Base-by-base conservation (phyloP, 2,329 filamentous ascomycete genomes). In the Diaporthe destruens region DNA sequence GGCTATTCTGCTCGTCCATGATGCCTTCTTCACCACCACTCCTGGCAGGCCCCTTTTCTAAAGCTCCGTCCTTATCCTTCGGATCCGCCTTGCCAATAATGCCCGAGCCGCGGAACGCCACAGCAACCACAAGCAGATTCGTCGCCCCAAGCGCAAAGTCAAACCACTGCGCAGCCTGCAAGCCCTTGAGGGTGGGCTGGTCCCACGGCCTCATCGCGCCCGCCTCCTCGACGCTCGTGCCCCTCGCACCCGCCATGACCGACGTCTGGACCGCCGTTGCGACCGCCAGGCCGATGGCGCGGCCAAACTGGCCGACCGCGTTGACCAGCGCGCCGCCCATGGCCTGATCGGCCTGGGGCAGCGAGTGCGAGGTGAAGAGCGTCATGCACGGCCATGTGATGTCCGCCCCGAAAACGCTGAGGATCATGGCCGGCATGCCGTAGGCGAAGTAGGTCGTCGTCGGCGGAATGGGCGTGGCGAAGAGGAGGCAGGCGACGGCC, bases 281-380 rank as follows among this genome's bases (percentile, higher is more conserved):
- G 42, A 93, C 84, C 0, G 91, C 91, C 0, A 93, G 82, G 1
- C 90, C 88, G n/a, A 93, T 86, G 0, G 91, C 87, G 8, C 91
- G 84, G 0, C 91, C 91, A 42, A 93, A 83, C 77, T 92, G 90
- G 0, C 89, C 89, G 16, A 91, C 87, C 0, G 91, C 87, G 73
- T 93, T 93, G 78, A 93, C 89, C 11, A 93, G 85, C 0, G 90
- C 92, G 0, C 91, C 92, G 0, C 91, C 91, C 0, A 93, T 80
- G 1, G 90, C 90, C 77, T 93, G 91, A 74, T 94, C 91, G 65
- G 89, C 87, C 0, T 84, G 82, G 0, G 91, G 88, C 0, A 94
- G 83, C 0, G 87, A 84, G 74, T 89, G 88, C 0, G 91, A 91
- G 0, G 89, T 91, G 78, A 92, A 93, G 0, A 94, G 84, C 0